phyloP scores from a whole-genome alignment of 2,329 filamentous ascomycete species.

The Penicillium sclerotiorum region DNA sequence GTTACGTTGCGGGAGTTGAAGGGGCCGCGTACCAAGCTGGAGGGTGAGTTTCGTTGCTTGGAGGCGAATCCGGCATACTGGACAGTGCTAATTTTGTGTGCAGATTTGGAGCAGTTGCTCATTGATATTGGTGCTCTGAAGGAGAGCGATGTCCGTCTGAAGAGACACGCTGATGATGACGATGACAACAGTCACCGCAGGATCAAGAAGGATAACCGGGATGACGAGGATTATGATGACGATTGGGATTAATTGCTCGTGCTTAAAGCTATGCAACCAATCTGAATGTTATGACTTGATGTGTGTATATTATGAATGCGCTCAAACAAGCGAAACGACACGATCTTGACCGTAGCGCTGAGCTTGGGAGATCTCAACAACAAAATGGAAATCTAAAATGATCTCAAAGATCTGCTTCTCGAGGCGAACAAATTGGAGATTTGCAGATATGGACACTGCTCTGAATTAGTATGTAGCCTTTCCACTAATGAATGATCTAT shows the following conservation, averaged over 20 bases:
- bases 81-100: slow-evolving; percentile 1
- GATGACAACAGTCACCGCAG: slow-evolving; percentile 53
- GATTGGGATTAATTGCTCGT: slow-evolving; percentile 57
- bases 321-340: slow-evolving; percentile 5
- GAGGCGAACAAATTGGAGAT: too few species aligned
- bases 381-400: too few species aligned
- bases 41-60: slow-evolving; percentile 40
- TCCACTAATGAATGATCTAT: too few species aligned
- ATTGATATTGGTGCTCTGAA: slow-evolving; percentile 80
- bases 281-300: slow-evolving; percentile 18
- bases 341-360: not conserved
- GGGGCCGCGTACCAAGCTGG: slow-evolving; percentile 69
- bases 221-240: slow-evolving; percentile 53
- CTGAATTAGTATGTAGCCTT: too few species aligned
- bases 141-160: slow-evolving; percentile 75
- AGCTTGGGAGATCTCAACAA: slow-evolving; percentile 1
- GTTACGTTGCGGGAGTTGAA: slow-evolving; percentile 83
- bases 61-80: too few species aligned
- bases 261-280: slow-evolving; percentile 9
- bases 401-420: too few species aligned
- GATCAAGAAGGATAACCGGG: slow-evolving; percentile 53
- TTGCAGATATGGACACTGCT: too few species aligned
- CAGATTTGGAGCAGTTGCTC: slow-evolving; percentile 77
- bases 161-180: slow-evolving; percentile 59
- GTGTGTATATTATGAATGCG: slow-evolving; percentile 26